These are phyloP conservation scores for Tylopilus felleus DNA, from an alignment of 768 basidiomycete genomes.

Conservation along the genomic window DNA sequence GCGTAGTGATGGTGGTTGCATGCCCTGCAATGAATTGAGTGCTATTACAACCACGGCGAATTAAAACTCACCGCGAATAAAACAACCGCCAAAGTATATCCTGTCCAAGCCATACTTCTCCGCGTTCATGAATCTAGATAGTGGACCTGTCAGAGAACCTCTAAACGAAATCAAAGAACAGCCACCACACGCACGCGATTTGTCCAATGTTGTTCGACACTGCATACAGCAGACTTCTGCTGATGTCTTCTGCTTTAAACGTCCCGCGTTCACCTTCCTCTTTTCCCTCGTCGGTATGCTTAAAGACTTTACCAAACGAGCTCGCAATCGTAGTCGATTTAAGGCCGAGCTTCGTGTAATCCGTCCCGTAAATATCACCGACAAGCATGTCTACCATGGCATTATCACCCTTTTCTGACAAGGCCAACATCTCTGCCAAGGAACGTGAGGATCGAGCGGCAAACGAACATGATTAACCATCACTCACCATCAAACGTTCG, in stretches of 20 bases:
- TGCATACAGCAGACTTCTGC: constrained; percentile 90
- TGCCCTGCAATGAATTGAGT: constrained; percentile 58
- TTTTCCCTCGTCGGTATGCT: constrained; percentile 58
- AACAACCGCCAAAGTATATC: constrained; percentile 99
- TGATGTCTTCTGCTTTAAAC: constrained; percentile 91
- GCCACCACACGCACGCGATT: constrained; percentile 74
- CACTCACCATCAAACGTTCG: constrained; percentile 90
- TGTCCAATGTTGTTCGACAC: constrained; percentile 99
- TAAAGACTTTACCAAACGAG: constrained; percentile 98
- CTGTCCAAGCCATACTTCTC: constrained; percentile 96
- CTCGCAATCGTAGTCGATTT: constrained; percentile 98
- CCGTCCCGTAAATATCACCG: constrained; percentile 98
- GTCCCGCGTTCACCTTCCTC: constrained; percentile 52
- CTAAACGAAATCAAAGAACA: constrained; percentile 3
- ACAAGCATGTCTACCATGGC: constrained; percentile 96
- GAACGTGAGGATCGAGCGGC: constrained; percentile 3
- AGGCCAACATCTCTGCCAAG: constrained; percentile 83
- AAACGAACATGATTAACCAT: not conserved
- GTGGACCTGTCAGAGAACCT: constrained; percentile 12
- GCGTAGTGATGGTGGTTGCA: constrained; percentile 92
- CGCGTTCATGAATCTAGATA: constrained; percentile 85
- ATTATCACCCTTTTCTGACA: constrained; percentile 94
- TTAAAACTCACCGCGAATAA: constrained; percentile 81
- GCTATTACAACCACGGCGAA: not conserved
- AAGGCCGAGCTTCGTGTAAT: constrained; percentile 91